A percentile compares a stretch with the other conserved stretches of the same genome.
These are phyloP conservation scores for Linaria vulgaris DNA, from an alignment of 257 asterid species.

Conservation along the genomic window DNA sequence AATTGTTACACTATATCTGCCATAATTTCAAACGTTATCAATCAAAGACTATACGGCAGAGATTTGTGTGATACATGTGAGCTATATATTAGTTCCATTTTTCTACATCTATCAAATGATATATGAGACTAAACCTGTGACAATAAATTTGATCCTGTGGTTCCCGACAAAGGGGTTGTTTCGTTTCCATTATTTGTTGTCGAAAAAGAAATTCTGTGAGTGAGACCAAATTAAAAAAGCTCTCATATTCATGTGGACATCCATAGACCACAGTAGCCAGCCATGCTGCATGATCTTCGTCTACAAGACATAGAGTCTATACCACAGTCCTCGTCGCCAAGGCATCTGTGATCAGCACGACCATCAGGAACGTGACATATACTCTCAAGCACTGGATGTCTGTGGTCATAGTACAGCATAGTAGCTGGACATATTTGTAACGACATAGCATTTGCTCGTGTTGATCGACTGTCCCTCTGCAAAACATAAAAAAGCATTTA, in stretches of 20 bases:
- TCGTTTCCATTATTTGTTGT: conserved; percentile 48
- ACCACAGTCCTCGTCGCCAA: conserved; percentile 78
- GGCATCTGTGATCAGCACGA: conserved; percentile 64
- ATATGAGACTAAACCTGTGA: too few species aligned
- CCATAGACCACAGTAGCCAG: conserved; percentile 96
- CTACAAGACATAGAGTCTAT: conserved; percentile 73
- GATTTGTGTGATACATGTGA: too few species aligned
- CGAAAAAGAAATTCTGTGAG: neutral
- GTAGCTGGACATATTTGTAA: conserved; percentile 66
- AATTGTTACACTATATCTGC: too few species aligned
- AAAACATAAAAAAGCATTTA: neutral
- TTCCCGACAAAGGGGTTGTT: too few species aligned
- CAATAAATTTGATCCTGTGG: too few species aligned
- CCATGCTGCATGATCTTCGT: conserved; percentile 79
- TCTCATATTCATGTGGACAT: conserved; percentile 25
- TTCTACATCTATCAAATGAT: too few species aligned
- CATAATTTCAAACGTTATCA: too few species aligned
- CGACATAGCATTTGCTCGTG: conserved; percentile 77
- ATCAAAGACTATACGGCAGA: too few species aligned
- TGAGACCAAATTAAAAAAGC: neutral
- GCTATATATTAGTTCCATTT: too few species aligned
- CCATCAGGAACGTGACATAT: conserved; percentile 74
- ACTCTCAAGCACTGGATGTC: conserved; percentile 51
- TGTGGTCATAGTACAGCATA: conserved; percentile 27
- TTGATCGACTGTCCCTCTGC: conserved; percentile 44